Evolutionary conservation across 179 eudicot species (phyloP).

Genomic region (Drosera spatulata): DNA sequence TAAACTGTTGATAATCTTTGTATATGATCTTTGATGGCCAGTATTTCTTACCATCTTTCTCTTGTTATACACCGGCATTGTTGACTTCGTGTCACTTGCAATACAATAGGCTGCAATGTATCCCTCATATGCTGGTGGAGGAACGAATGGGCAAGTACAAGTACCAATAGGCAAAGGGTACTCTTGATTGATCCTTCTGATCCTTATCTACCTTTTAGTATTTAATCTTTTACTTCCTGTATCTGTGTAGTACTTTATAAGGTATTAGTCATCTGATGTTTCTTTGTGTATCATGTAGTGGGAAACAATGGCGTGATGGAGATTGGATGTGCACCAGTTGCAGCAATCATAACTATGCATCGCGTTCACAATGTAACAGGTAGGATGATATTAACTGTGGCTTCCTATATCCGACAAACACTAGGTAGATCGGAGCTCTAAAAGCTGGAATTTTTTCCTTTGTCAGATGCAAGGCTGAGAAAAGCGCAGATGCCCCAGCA

Average conservation of each 20-base stretch:
- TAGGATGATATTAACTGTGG: slow-evolving; percentile 7
- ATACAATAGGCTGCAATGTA: slow-evolving; percentile 19
- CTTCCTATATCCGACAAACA: background rate
- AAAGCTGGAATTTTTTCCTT: background rate
- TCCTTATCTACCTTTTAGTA: background rate
- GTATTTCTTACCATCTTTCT: background rate
- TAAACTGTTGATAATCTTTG: background rate
- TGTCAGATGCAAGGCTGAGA: slow-evolving; percentile 46
- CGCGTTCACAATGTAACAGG: slow-evolving; percentile 68
- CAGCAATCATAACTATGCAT: slow-evolving; percentile 76
- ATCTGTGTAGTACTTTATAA: background rate
- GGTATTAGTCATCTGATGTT: too few species aligned
- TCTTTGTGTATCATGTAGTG: slow-evolving; percentile 17
- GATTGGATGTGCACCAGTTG: slow-evolving; percentile 89
- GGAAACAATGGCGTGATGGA: slow-evolving; percentile 79
- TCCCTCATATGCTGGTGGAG: slow-evolving; percentile 22
- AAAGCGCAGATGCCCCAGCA: slow-evolving; percentile 20
- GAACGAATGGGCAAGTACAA: slow-evolving; percentile 9
- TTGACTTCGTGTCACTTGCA: slow-evolving; percentile 20
- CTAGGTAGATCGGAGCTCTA: background rate
- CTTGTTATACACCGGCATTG: slow-evolving; percentile 16
- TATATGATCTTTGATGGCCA: background rate
- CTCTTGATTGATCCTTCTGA: background rate
- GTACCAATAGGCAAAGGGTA: slow-evolving; percentile 55
- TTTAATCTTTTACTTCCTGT: background rate